Conservation (phyloP, 2,329 filamentous ascomycete species). For the Metarhizium humberi region DNA sequence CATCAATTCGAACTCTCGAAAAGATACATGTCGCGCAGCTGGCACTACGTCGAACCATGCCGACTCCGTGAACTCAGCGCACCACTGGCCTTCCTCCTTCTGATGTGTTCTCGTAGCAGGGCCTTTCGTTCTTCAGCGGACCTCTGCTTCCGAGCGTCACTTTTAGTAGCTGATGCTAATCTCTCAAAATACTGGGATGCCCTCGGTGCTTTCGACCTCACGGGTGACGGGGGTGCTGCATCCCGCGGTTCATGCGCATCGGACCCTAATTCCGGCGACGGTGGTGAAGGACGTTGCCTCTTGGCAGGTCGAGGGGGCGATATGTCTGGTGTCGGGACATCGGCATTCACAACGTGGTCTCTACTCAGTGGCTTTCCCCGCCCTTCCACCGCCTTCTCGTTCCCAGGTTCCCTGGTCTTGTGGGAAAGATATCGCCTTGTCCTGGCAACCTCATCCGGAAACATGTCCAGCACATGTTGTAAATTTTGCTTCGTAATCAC, state of each 20-base stretch:
- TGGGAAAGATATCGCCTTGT: slow-evolving; percentile 5
- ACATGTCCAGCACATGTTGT: slow-evolving; percentile 21
- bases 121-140: slow-evolving; percentile 13
- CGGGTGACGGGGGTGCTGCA: slow-evolving; percentile 8
- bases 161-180: slow-evolving; percentile 8
- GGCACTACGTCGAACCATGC: neutral
- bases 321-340: neutral
- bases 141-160: slow-evolving; percentile 4
- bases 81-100: slow-evolving; percentile 11
- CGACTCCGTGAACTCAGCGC: slow-evolving; percentile 6
- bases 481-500: slow-evolving; percentile 28
- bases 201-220: slow-evolving; percentile 8
- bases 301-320: neutral
- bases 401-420: neutral
- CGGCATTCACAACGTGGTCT: slow-evolving; percentile 3
- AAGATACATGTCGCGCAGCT: neutral
- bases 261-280: slow-evolving; percentile 11
- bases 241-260: slow-evolving; percentile 12
- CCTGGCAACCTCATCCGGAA: slow-evolving; percentile 21
- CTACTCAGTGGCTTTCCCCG: neutral
- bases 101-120: slow-evolving; percentile 18
- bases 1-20: neutral
- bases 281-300: neutral
- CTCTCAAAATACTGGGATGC: slow-evolving; percentile 15
- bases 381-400: neutral